These are phyloP conservation scores for Puccinia hordei DNA, from an alignment of 1,284 basidiomycete genomes.

Conservation along the genomic window DNA sequence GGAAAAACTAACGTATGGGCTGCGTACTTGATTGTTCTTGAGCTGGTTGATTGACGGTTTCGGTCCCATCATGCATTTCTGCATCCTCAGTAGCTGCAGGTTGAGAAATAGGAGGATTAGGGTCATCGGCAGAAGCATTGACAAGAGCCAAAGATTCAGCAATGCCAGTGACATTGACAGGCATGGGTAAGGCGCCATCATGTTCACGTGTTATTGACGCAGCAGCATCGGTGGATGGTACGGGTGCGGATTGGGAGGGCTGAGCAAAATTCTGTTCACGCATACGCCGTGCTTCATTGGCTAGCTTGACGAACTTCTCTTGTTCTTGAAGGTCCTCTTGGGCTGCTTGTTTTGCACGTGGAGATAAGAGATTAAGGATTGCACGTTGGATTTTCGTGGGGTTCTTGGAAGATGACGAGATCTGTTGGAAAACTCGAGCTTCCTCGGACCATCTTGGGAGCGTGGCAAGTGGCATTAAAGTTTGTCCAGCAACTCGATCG, in stretches of 20 bases:
- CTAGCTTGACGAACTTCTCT: constrained; percentile 22
- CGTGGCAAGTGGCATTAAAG: constrained; percentile 46
- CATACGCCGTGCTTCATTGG: constrained; percentile 23
- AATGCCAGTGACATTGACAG: constrained; percentile 19
- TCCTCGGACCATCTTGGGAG: constrained; percentile 49
- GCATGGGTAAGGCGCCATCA: constrained; percentile 5
- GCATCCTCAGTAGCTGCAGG: constrained; percentile 23
- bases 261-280: constrained; percentile 5
- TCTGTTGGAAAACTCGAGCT: constrained; percentile 47
- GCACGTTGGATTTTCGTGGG: constrained; percentile 25
- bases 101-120: neutral
- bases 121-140: constrained; percentile 33
- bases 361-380: constrained; percentile 20
- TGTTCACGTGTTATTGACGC: constrained; percentile 3
- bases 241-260: constrained; percentile 9
- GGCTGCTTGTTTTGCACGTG: constrained; percentile 40
- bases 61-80: constrained; percentile 47
- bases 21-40: neutral
- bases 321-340: constrained; percentile 11
- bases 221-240: constrained; percentile 17
- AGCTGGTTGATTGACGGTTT: neutral
- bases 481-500: constrained; percentile 50
- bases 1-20: constrained; percentile 1
- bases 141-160: constrained; percentile 31
- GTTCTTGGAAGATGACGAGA: constrained; percentile 34